Conservation (phyloP, 2,329 filamentous ascomycete genomes). For the Fusarium tanahbumbuense region DNA sequence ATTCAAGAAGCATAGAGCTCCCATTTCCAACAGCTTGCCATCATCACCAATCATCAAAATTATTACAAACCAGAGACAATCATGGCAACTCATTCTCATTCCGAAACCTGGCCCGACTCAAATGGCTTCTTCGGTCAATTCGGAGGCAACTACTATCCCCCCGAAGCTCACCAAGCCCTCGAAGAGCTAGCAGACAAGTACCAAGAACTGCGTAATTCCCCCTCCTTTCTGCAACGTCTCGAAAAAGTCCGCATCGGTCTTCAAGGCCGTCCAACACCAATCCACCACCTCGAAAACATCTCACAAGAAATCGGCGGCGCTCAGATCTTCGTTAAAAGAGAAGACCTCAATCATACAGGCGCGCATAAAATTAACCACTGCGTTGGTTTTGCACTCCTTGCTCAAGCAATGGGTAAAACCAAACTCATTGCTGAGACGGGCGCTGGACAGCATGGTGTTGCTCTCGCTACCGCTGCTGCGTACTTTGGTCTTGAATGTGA, state of each 20-base stretch:
- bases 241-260: slow-evolving; percentile 2
- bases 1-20: too few species aligned
- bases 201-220: neutral
- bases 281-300: neutral
- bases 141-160: slow-evolving; percentile 6
- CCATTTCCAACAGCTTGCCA: too few species aligned
- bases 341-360: slow-evolving; percentile 11
- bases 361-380: slow-evolving; percentile 23
- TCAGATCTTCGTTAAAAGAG: slow-evolving; percentile 7
- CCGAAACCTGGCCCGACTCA: neutral
- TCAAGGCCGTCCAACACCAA: slow-evolving; percentile 8
- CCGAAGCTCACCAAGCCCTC: neutral
- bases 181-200: slow-evolving; percentile 5
- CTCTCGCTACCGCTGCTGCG: slow-evolving; percentile 8
- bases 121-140: slow-evolving; percentile 12
- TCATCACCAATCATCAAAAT: too few species aligned
- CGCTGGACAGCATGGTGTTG: slow-evolving; percentile 15
- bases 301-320: neutral
- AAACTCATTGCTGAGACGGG: slow-evolving; percentile 18
- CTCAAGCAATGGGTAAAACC: slow-evolving; percentile 8
- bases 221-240: neutral
- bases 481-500: slow-evolving; percentile 14
- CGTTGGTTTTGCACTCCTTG: slow-evolving; percentile 14
- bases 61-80: neutral
- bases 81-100: neutral